A percentile compares a stretch with the other conserved stretches of the same genome.
Conservation (phyloP, 257 asterid species). For the Gardenia jasminoides region DNA sequence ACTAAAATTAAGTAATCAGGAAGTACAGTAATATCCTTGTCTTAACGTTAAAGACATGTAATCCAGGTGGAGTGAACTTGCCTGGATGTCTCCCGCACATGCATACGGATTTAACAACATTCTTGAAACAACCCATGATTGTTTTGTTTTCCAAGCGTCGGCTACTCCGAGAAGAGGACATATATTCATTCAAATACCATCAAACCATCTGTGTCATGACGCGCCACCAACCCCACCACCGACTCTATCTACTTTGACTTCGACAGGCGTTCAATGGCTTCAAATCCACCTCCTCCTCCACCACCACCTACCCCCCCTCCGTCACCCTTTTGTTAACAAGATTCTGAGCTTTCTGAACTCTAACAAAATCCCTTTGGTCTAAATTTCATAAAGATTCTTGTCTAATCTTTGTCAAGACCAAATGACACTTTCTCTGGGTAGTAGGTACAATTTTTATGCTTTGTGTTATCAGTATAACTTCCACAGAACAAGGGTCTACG, state of each 20-base stretch:
- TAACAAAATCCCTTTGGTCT: not conserved
- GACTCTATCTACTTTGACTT: not conserved
- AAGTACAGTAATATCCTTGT: not conserved
- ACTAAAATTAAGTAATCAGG: not conserved
- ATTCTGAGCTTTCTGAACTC: not conserved
- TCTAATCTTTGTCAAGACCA: not conserved
- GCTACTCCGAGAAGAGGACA: not conserved
- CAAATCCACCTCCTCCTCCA: not conserved
- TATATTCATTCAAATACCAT: not conserved
- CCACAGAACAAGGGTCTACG: not conserved
- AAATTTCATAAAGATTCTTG: not conserved
- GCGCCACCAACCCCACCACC: conserved; percentile 24
- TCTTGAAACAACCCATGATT: conserved; percentile 26
- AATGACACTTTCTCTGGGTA: not conserved
- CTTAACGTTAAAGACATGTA: conserved; percentile 10
- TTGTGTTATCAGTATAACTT: not conserved
- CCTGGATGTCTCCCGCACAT: conserved; percentile 20
- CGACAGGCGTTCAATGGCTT: not conserved
- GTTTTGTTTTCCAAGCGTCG: not conserved
- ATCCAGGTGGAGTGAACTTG: not conserved
- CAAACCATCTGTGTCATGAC: conserved; percentile 4
- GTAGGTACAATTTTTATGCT: not conserved
- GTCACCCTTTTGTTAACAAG: not conserved
- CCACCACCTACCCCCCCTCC: conserved; percentile 3
- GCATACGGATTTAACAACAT: conserved; percentile 22